phyloP scores from a whole-genome alignment of 192 early-diverging fungal species.

The Coemansia sp. region DNA sequence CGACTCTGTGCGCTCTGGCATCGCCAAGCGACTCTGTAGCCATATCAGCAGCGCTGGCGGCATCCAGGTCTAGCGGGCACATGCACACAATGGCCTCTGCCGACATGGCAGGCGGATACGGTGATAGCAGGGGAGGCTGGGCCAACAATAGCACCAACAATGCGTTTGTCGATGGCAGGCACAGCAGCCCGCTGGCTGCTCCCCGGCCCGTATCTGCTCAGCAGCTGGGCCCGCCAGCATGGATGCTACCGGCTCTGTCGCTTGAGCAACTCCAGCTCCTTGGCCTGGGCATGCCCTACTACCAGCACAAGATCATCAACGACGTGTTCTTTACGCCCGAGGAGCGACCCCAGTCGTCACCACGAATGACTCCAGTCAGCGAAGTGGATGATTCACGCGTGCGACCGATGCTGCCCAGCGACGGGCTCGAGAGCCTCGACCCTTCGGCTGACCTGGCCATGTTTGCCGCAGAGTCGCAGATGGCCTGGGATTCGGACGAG shows the following conservation, averaged over 20 bases:
- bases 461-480: constrained; percentile 36
- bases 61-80: constrained; percentile 5
- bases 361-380: constrained; percentile 52
- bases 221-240: constrained; percentile 37
- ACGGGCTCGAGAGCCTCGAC: constrained; percentile 36
- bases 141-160: constrained; percentile 16
- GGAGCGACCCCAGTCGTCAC: constrained; percentile 42
- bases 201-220: constrained; percentile 51
- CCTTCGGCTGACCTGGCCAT: constrained; percentile 42
- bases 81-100: constrained; percentile 15
- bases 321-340: constrained; percentile 53
- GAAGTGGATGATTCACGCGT: constrained; percentile 35
- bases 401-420: constrained; percentile 30
- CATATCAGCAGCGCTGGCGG: constrained; percentile 13
- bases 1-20: neutral
- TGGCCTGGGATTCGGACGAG: constrained; percentile 38
- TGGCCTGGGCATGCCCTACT: constrained; percentile 22
- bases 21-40: neutral
- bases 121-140: constrained; percentile 4
- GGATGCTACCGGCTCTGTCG: constrained; percentile 47
- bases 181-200: constrained; percentile 36
- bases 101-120: neutral
- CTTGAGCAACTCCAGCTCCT: constrained; percentile 45
- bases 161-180: constrained; percentile 10
- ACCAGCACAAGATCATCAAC: constrained; percentile 49